Evolutionary conservation across 139 green algal species (phyloP), one percentile per base, ranked within the genome.

Genomic region (Chlamydomonas schloesseri): DNA sequence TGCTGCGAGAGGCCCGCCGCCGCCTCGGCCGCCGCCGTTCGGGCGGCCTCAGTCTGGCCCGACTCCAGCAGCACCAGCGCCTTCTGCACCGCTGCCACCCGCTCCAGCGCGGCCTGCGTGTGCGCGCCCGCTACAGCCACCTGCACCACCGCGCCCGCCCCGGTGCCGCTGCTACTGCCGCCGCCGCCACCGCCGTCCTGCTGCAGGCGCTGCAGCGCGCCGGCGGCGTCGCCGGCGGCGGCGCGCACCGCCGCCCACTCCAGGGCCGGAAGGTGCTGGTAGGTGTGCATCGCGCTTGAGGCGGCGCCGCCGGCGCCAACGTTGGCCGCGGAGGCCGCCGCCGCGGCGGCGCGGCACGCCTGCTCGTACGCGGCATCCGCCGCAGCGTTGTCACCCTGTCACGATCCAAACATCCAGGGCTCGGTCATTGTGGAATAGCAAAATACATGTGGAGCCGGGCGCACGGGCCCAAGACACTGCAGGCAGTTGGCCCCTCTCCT

Each of bases 61-160:
- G 76, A n/a, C 47, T 84, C 64, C 20, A 84, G 46, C 42, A 85
- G 42, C 31, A 85, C 31, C 67, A 85, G 33, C n/a, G 67, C 20
- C 50, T 53, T 31, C 46, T 69, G 47, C 64, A 76, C 79, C 21
- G 47, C n/a, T 0, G 79, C 47, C 68, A 84, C 31, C 6, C 53
- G 29, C 14, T 33, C 33, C 26, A 70, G 60, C 28, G 58, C 62
- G 26, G 60, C 24, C 20, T 62, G 36, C 36, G 47, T 9, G 10
- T 29, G 34, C 28, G 36, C 9, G 36, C 33, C 34, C 0, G 69
- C 60, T 17, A 46, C 76, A 3, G 34, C 69, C 28, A 34, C 34
- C 28, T 46, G 29, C 58, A 34, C 75, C 57, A 34, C 75, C 21
- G 34, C 58, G 34, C 58, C 50, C 9, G 18, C 47, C 10, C 29